These are phyloP conservation scores for Coffea canephora DNA, from an alignment of 257 asterid genomes.

Conservation along the genomic window DNA sequence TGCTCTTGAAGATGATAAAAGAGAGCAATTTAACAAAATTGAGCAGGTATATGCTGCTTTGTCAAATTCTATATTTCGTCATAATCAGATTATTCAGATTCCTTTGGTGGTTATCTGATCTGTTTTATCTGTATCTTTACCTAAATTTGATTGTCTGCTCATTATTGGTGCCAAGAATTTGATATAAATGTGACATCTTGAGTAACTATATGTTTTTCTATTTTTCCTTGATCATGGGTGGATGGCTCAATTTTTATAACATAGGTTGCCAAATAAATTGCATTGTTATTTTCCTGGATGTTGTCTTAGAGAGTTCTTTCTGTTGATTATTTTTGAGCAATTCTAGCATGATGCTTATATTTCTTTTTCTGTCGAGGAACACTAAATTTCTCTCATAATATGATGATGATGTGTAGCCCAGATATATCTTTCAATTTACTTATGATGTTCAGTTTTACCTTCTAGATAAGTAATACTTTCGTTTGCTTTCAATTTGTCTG, in stretches of 20 bases:
- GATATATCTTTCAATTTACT: not conserved
- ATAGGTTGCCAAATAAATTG: not conserved
- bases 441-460: not conserved
- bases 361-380: not conserved
- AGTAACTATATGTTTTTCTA: not conserved
- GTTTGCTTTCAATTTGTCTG: slow-evolving; percentile 21
- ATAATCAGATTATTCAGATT: not conserved
- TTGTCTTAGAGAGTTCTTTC: not conserved
- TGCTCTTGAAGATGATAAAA: slow-evolving; percentile 86
- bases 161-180: not conserved
- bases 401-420: not conserved
- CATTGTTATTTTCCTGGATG: not conserved
- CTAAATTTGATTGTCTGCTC: not conserved
- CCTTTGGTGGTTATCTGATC: too few relatives aligned
- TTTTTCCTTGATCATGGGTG: not conserved
- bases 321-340: not conserved
- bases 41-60: slow-evolving; percentile 60
- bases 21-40: slow-evolving; percentile 83
- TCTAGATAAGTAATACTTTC: not conserved
- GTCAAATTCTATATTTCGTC: not conserved
- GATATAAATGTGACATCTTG: not conserved
- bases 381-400: not conserved
- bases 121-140: not conserved
- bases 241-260: not conserved
- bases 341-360: not conserved